These are phyloP conservation scores for Spizellomyces sp. DNA, from an alignment of 192 early-diverging fungal genomes.

Conservation along the genomic window DNA sequence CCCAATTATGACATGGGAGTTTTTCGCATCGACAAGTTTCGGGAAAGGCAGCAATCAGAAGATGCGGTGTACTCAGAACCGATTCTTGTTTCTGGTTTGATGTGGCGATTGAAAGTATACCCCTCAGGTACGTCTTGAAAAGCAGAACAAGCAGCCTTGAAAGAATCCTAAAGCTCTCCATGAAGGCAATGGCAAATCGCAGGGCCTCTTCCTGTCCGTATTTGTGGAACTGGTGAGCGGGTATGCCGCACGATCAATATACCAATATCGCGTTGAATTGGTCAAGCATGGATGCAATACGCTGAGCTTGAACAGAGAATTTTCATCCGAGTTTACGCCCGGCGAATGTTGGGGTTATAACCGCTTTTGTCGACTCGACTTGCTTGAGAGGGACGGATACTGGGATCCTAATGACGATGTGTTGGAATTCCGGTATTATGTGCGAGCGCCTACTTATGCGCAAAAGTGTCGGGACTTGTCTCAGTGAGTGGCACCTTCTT, in stretches of 20 bases:
- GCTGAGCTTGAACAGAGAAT: constrained; percentile 26
- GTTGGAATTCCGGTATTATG: constrained; percentile 28
- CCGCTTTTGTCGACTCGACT: constrained; percentile 33
- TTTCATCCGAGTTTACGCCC: constrained; percentile 18
- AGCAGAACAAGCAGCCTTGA: too few relatives aligned
- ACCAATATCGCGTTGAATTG: constrained; percentile 42
- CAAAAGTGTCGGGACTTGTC: constrained; percentile 36
- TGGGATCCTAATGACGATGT: constrained; percentile 2
- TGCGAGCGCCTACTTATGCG: constrained; percentile 36
- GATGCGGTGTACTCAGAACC: too few relatives aligned
- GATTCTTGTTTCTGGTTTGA: background rate
- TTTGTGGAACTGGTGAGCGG: constrained; percentile 35
- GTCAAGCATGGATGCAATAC: background rate
- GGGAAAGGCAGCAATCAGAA: too few relatives aligned
- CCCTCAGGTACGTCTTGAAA: too few relatives aligned
- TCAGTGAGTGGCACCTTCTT: background rate
- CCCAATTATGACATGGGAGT: background rate
- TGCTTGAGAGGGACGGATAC: constrained; percentile 24
- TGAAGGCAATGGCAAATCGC: too few relatives aligned
- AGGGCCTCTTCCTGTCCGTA: background rate
- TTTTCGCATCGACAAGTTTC: too few relatives aligned
- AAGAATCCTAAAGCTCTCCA: too few relatives aligned
- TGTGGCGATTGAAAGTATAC: background rate
- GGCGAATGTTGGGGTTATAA: constrained; percentile 43
- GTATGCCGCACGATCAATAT: constrained; percentile 4